A percentile compares a stretch with the other conserved stretches of the same genome.
phyloP scores from a whole-genome alignment of 345 rosid genomes.

The sweet orange (Citrus sinensis) region DNA sequence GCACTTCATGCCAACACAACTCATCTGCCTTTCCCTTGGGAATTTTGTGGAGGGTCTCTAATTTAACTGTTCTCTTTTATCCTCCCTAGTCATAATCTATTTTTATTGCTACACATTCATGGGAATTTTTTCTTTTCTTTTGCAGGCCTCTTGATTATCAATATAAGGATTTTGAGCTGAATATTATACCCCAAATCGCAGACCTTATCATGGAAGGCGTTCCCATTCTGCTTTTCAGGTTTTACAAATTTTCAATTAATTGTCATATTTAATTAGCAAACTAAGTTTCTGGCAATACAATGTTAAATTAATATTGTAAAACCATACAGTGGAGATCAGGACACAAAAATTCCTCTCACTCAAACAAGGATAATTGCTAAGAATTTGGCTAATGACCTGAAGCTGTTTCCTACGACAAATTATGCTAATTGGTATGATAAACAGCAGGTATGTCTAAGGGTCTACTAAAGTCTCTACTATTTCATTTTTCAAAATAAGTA shows the following conservation, averaged over 20 bases:
- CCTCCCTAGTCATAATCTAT: background rate
- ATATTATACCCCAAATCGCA: background rate
- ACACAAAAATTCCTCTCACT: background rate
- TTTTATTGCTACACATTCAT: background rate
- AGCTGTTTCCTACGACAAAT: background rate
- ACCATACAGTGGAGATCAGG: background rate
- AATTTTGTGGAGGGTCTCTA: constrained; percentile 32
- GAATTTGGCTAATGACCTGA: background rate
- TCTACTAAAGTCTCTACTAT: background rate
- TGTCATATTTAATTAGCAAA: too few species aligned
- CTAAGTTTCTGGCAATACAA: background rate
- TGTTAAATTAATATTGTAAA: background rate
- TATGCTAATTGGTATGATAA: background rate
- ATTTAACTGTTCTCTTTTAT: background rate
- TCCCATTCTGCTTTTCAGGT: background rate
- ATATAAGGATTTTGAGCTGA: background rate
- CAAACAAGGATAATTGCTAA: background rate
- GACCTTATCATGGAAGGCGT: background rate
- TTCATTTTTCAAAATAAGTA: background rate
- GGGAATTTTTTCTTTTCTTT: background rate
- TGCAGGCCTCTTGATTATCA: background rate
- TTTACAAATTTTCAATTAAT: too few species aligned
- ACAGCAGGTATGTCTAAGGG: background rate
- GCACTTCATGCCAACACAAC: constrained; percentile 46
- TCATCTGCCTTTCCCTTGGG: constrained; percentile 32